phyloP scores from a whole-genome alignment of 257 asterid genomes.

The Solanum tacnaense region DNA sequence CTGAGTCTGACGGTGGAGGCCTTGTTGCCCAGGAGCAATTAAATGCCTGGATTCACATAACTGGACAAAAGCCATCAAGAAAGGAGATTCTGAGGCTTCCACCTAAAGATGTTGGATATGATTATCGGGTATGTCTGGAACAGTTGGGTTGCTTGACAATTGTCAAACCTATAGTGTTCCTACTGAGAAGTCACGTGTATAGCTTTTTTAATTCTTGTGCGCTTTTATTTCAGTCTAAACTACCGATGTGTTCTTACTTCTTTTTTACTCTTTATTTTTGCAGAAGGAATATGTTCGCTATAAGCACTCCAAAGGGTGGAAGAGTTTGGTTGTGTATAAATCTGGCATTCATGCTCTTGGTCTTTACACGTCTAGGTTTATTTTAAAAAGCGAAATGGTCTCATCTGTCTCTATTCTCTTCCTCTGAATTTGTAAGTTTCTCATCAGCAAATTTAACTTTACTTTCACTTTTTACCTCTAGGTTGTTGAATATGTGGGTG shows the following conservation, averaged over 20 bases:
- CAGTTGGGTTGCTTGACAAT: not conserved
- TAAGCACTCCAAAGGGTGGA: conserved; percentile 52
- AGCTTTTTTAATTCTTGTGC: not conserved
- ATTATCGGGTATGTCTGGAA: conserved; percentile 31
- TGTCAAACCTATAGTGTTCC: not conserved
- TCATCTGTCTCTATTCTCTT: conserved; percentile 1
- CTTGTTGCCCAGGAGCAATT: conserved; percentile 64
- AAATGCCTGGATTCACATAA: conserved; percentile 54
- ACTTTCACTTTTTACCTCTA: conserved; percentile 5
- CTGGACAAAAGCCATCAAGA: conserved; percentile 28
- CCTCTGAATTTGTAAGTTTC: not conserved
- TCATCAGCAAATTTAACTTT: not conserved
- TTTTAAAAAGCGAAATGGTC: conserved; percentile 49
- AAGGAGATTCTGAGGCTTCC: conserved; percentile 25
- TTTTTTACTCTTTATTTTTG: conserved; percentile 1
- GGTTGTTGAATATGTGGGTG: conserved; percentile 69
- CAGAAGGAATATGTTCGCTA: conserved; percentile 56
- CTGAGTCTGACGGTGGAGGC: conserved; percentile 27
- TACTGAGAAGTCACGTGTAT: not conserved
- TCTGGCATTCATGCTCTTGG: conserved; percentile 66
- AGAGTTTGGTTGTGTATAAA: conserved; percentile 52
- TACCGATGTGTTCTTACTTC: not conserved
- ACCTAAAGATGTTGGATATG: conserved; percentile 27
- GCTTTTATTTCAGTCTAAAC: not conserved
- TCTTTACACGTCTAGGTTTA: conserved; percentile 57